A percentile compares a stretch with the other conserved stretches of the same genome.
Conservation (phyloP, 352 stramenopile species). For the Globisporangium abappressorium region DNA sequence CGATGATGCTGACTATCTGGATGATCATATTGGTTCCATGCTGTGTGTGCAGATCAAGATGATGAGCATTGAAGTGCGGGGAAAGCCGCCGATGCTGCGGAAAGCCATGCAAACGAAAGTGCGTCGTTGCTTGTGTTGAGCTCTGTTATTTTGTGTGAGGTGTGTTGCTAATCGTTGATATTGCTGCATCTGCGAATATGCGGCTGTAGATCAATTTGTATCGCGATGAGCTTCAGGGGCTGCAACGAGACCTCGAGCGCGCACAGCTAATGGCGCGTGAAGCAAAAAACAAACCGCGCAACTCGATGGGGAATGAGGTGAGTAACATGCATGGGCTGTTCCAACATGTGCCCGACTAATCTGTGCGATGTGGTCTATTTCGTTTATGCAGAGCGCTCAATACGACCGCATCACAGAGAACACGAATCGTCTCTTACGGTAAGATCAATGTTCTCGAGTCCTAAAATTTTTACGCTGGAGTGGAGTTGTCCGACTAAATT, state of each 20-base stretch:
- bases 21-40: not conserved
- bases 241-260: constrained; percentile 66
- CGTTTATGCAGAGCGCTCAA: constrained; percentile 38
- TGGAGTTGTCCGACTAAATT: not conserved
- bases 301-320: constrained; percentile 29
- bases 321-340: not conserved
- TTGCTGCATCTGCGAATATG: not conserved
- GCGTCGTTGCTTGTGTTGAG: not conserved
- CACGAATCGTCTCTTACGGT: constrained; percentile 65
- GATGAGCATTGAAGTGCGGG: constrained; percentile 75
- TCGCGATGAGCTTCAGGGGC: constrained; percentile 62
- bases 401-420: constrained; percentile 69
- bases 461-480: too few relatives aligned
- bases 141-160: not conserved
- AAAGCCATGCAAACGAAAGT: constrained; percentile 80
- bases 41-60: constrained; percentile 57
- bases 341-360: not conserved
- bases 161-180: not conserved
- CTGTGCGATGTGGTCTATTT: not conserved
- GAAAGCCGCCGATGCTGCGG: constrained; percentile 47
- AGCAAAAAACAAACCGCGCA: constrained; percentile 27
- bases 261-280: constrained; percentile 67
- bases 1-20: not conserved
- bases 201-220: constrained; percentile 56
- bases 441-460: not conserved